These are phyloP conservation scores for Aschersonia sp. DNA, from an alignment of 2,329 filamentous ascomycete species.

Conservation along the genomic window DNA sequence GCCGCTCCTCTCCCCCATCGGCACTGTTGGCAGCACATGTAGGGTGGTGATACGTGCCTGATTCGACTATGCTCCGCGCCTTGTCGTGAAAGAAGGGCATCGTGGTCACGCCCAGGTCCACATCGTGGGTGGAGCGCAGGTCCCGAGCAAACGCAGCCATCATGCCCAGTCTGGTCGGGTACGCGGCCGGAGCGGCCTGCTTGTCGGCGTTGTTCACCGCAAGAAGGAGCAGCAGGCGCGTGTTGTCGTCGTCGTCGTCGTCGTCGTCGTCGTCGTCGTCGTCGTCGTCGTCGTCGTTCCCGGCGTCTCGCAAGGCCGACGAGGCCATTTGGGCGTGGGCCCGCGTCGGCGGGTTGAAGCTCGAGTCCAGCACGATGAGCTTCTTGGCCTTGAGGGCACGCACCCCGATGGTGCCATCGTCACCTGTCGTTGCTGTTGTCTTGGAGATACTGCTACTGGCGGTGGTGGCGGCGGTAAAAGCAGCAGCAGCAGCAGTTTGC, in stretches of 20 bases:
- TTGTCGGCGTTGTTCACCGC: conserved; percentile 54
- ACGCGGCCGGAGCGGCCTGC: conserved; percentile 49
- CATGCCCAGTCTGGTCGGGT: conserved; percentile 53
- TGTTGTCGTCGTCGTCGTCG: background rate
- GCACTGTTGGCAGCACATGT: no score
- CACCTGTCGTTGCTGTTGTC: background rate
- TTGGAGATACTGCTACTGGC: no score
- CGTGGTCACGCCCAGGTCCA: conserved; percentile 58
- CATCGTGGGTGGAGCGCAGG: conserved; percentile 17
- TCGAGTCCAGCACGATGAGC: conserved; percentile 49
- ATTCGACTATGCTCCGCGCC: conserved; percentile 37
- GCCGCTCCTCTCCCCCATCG: no score
- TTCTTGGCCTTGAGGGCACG: conserved; percentile 1
- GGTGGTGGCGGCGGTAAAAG: no score
- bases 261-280: no score
- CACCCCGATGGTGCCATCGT: background rate
- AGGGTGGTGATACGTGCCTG: conserved; percentile 22
- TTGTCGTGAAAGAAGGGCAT: conserved; percentile 65
- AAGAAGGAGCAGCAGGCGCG: conserved; percentile 42
- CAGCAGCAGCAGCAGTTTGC: no score
- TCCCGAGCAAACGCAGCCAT: conserved; percentile 56
- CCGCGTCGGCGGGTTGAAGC: conserved; percentile 52
- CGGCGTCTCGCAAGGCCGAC: conserved; percentile 23
- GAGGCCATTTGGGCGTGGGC: conserved; percentile 45
- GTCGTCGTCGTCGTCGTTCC: background rate